These are phyloP conservation scores for Endoconidiophora laricicola DNA, from an alignment of 2,329 filamentous ascomycete genomes.

Conservation along the genomic window DNA sequence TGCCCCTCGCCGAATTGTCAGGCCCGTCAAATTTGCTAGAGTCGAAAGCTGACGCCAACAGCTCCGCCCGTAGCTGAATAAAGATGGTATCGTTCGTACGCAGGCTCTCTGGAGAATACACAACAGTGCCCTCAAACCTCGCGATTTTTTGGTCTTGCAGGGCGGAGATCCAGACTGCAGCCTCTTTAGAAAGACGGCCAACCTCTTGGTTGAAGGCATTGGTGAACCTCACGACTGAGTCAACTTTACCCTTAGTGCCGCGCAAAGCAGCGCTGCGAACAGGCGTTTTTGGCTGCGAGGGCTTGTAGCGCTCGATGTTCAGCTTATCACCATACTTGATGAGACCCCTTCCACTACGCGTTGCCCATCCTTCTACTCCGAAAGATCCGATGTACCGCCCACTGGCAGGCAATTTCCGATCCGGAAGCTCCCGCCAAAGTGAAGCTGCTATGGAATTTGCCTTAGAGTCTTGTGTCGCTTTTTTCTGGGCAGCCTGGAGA, in stretches of 20 bases:
- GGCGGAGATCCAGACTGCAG: slow-evolving; percentile 79
- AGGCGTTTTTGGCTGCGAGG: slow-evolving; percentile 3
- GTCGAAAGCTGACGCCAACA: slow-evolving; percentile 51
- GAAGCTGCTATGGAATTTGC: slow-evolving; percentile 3
- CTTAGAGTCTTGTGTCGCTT: not conserved
- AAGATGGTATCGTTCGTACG: slow-evolving; percentile 91
- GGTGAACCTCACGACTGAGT: slow-evolving; percentile 85
- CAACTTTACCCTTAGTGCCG: slow-evolving; percentile 49
- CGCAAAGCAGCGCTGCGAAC: slow-evolving; percentile 24
- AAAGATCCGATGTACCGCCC: slow-evolving; percentile 76
- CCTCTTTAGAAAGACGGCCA: slow-evolving; percentile 72
- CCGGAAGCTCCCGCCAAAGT: slow-evolving; percentile 7
- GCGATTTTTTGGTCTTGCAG: slow-evolving; percentile 83
- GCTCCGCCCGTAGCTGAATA: slow-evolving; percentile 63
- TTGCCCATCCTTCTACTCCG: slow-evolving; percentile 83
- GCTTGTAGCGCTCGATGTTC: slow-evolving; percentile 71
- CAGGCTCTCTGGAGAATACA: slow-evolving; percentile 72
- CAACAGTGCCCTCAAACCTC: slow-evolving; percentile 70
- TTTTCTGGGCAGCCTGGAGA: slow-evolving; percentile 3
- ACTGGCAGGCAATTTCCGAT: slow-evolving; percentile 13
- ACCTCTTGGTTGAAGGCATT: slow-evolving; percentile 65
- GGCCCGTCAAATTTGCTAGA: slow-evolving; percentile 1
- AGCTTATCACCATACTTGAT: slow-evolving; percentile 71
- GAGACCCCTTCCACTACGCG: slow-evolving; percentile 59
- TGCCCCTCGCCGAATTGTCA: slow-evolving; percentile 27